Percentiles rank a stretch among this genome's conserved stretches.
Conservation (phyloP, 768 basidiomycete species). For the Macrocybe gigantea region DNA sequence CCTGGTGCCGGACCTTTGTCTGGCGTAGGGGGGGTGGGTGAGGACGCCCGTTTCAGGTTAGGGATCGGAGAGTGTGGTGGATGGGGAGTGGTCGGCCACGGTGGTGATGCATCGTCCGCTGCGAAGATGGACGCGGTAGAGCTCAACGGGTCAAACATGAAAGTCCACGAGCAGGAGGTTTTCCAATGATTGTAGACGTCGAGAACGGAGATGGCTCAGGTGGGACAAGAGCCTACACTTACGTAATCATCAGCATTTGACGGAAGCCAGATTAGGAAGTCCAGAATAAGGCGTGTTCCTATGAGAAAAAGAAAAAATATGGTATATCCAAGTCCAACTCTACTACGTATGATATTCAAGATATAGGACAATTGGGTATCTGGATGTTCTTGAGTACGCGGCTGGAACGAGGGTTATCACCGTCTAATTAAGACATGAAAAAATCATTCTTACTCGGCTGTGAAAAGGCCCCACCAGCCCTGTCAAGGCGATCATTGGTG, state of each 20-base stretch:
- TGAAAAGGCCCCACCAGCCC: conserved; percentile 46
- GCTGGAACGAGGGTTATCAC: conserved; percentile 26
- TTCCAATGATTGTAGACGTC: background rate
- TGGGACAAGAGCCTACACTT: background rate
- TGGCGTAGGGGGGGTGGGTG: conserved; percentile 44
- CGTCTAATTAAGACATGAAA: background rate
- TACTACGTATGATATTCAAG: conserved; percentile 15
- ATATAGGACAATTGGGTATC: conserved; percentile 50
- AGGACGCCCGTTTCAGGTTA: conserved; percentile 57
- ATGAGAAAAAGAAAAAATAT: too few relatives aligned
- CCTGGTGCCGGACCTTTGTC: conserved; percentile 51
- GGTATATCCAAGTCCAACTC: background rate
- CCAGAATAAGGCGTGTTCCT: background rate
- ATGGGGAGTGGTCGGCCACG: conserved; percentile 83
- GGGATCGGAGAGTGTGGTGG: conserved; percentile 65
- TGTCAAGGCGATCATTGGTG: conserved; percentile 3
- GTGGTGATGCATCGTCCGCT: conserved; percentile 42
- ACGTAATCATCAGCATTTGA: background rate
- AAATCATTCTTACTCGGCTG: conserved; percentile 31
- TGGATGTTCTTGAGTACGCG: conserved; percentile 65
- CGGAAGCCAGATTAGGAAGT: background rate
- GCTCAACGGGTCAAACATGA: conserved; percentile 72
- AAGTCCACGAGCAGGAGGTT: background rate
- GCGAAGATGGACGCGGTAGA: conserved; percentile 50
- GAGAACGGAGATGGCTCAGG: background rate